Conservation (phyloP, 306 rosid genomes). For the Gillenia trifoliata region DNA sequence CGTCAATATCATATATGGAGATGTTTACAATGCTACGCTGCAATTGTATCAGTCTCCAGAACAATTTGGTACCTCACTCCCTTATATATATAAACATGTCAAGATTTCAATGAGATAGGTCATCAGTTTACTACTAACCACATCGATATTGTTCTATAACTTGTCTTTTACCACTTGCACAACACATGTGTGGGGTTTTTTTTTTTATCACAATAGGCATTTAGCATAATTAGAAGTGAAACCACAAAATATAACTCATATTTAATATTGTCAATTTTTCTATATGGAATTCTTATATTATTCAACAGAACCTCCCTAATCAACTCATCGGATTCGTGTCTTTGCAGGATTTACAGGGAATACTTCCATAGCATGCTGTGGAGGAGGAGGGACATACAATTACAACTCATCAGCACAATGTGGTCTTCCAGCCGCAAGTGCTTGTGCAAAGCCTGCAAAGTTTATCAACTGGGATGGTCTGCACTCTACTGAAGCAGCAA, state of each 20-base stretch:
- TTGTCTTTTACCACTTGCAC: too few species aligned
- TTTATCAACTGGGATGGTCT: conserved; percentile 9
- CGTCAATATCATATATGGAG: conserved; percentile 1
- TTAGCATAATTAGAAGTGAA: too few species aligned
- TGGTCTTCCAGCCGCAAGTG: neutral
- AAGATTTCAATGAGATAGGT: too few species aligned
- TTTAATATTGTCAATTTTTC: neutral
- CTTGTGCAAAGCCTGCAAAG: conserved; percentile 4
- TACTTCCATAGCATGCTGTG: conserved; percentile 1
- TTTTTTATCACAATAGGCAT: too few species aligned
- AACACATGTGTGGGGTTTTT: too few species aligned
- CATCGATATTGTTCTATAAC: too few species aligned
- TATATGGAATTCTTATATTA: too few species aligned
- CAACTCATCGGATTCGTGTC: neutral
- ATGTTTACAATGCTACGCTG: neutral
- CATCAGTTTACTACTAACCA: too few species aligned
- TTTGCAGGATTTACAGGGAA: neutral
- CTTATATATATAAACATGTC: too few species aligned
- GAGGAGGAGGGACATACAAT: conserved; percentile 13
- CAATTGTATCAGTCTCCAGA: neutral
- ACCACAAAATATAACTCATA: too few species aligned
- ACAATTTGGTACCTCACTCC: neutral
- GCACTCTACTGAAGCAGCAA: conserved; percentile 11
- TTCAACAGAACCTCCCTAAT: neutral
- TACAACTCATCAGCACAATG: conserved; percentile 9